A percentile compares a stretch with the other conserved stretches of the same genome.
phyloP scores from a whole-genome alignment of 306 rosid species.

The Vigna hirtella region DNA sequence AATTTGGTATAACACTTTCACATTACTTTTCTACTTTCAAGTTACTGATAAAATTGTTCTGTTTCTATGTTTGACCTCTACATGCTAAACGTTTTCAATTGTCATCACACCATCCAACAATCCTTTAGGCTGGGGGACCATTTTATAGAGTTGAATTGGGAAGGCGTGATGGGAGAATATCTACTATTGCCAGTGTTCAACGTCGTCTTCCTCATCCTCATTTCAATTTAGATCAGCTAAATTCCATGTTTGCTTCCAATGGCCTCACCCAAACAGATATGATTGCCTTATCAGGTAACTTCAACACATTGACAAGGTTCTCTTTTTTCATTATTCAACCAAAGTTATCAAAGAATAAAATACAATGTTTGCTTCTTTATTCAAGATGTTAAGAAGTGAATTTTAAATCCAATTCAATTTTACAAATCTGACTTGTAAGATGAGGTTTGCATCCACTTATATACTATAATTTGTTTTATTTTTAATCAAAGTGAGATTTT shows the following conservation, averaged over 20 bases:
- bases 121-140: conserved; percentile 72
- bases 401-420: too few species aligned
- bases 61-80: neutral
- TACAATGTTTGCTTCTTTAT: too few species aligned
- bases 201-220: conserved; percentile 68
- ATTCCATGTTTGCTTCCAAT: conserved; percentile 53
- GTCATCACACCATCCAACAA: neutral
- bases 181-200: conserved; percentile 57
- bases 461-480: too few species aligned
- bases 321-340: neutral
- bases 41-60: neutral
- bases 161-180: conserved; percentile 70
- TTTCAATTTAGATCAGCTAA: conserved; percentile 55
- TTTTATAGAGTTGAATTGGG: conserved; percentile 74
- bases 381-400: too few species aligned
- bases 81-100: neutral
- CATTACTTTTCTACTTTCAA: neutral
- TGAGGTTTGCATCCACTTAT: too few species aligned
- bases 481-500: too few species aligned
- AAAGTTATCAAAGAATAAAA: too few species aligned
- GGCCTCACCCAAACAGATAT: conserved; percentile 70
- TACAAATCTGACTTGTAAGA: too few species aligned
- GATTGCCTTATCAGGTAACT: conserved; percentile 73
- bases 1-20: conserved; percentile 53
- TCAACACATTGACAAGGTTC: neutral